Conservation (phyloP, 1,139 yeast genomes). For the Geotrichum phurueaensis region DNA sequence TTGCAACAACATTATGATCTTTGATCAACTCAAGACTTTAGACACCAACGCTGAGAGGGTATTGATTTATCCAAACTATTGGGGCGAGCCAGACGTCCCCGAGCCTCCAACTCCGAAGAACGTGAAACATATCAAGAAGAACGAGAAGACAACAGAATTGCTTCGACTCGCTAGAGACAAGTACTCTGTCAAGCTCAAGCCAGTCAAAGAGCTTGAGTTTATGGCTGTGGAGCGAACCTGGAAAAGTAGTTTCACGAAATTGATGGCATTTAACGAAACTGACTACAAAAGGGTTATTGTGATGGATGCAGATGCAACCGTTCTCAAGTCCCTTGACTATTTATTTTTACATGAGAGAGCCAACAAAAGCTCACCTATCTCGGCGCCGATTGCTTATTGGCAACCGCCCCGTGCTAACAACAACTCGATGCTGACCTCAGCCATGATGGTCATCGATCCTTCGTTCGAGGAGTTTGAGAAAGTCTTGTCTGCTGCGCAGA, state of each 20-base stretch:
- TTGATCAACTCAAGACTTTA: slow-evolving; percentile 34
- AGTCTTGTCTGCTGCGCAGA: slow-evolving; percentile 11
- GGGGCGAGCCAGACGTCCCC: slow-evolving; percentile 16
- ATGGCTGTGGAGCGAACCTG: slow-evolving; percentile 34
- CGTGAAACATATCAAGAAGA: background rate
- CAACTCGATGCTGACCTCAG: slow-evolving; percentile 5
- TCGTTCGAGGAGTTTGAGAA: background rate
- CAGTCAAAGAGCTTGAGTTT: slow-evolving; percentile 26
- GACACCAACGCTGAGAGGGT: slow-evolving; percentile 41
- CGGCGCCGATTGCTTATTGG: slow-evolving; percentile 37
- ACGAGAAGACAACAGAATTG: slow-evolving; percentile 6
- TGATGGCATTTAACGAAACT: slow-evolving; percentile 41
- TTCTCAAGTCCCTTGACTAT: slow-evolving; percentile 39
- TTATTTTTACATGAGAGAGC: slow-evolving; percentile 36
- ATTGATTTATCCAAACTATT: slow-evolving; percentile 28
- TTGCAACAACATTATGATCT: slow-evolving; percentile 42
- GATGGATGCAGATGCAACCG: slow-evolving; percentile 40
- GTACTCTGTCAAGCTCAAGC: slow-evolving; percentile 27
- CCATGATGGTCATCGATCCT: slow-evolving; percentile 12
- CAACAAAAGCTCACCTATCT: slow-evolving; percentile 38
- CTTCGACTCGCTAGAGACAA: slow-evolving; percentile 15
- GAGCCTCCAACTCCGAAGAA: background rate
- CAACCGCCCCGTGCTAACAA: slow-evolving; percentile 5
- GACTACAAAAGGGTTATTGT: slow-evolving; percentile 46
- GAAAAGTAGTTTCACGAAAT: slow-evolving; percentile 46